These are phyloP conservation scores for Cudoniella acicularis DNA, from an alignment of 495 filamentous ascomycete species.

Conservation along the genomic window DNA sequence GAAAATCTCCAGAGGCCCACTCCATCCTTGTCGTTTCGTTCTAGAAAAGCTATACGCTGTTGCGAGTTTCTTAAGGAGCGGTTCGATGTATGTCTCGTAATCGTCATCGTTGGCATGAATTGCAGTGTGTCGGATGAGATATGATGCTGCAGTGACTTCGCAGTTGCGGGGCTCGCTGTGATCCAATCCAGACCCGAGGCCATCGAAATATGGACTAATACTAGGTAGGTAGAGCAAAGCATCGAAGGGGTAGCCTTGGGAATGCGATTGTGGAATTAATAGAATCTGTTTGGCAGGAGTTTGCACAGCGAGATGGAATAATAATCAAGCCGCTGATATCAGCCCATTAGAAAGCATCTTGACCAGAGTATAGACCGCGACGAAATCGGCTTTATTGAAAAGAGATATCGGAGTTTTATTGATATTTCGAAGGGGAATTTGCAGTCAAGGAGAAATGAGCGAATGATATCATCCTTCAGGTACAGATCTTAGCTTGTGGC, in stretches of 20 bases:
- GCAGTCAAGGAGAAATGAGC: too few relatives aligned
- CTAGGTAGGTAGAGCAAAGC: slow-evolving; percentile 19
- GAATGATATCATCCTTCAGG: too few relatives aligned
- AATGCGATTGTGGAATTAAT: slow-evolving; percentile 14
- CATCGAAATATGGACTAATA: slow-evolving; percentile 22
- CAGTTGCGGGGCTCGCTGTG: slow-evolving; percentile 12
- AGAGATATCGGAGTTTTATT: too few relatives aligned
- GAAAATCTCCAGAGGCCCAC: slow-evolving; percentile 18
- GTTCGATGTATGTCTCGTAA: slow-evolving; percentile 18
- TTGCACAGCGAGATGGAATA: too few relatives aligned
- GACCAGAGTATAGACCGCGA: too few relatives aligned
- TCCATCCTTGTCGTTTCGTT: slow-evolving; percentile 18
- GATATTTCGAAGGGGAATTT: too few relatives aligned
- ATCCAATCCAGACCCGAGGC: slow-evolving; percentile 14
- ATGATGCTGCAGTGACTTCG: slow-evolving; percentile 16
- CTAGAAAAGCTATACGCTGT: slow-evolving; percentile 1
- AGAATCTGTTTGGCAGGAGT: slow-evolving; percentile 12
- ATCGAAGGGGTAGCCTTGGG: slow-evolving; percentile 21
- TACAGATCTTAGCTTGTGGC: too few relatives aligned
- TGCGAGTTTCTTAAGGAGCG: slow-evolving; percentile 20
- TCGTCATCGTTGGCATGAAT: slow-evolving; percentile 24
- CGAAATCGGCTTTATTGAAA: too few relatives aligned
- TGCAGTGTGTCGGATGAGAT: slow-evolving; percentile 20
- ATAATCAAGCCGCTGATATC: too few relatives aligned
- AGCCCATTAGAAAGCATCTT: too few relatives aligned